Evolutionary conservation across 352 stramenopile genomes (phyloP).

Genomic region (Globisporangium echinulatum): DNA sequence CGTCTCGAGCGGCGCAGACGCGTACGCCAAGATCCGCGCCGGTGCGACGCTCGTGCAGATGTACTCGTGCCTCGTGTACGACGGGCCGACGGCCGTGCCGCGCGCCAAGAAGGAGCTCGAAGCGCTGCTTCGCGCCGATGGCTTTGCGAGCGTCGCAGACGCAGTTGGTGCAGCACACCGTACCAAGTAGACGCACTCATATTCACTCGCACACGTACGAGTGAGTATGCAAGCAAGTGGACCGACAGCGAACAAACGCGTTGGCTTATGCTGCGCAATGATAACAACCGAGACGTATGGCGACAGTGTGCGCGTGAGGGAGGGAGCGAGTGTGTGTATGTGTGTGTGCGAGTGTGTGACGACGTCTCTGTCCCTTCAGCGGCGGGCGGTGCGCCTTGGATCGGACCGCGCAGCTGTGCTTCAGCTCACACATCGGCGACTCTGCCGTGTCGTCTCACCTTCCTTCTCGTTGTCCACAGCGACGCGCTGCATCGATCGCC

Average conservation of each 20-base stretch:
- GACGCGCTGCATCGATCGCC: not conserved
- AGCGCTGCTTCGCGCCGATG: conserved; percentile 73
- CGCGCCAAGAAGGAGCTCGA: conserved; percentile 88
- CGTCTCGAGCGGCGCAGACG: conserved; percentile 89
- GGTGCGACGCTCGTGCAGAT: conserved; percentile 94
- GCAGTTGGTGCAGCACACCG: conserved; percentile 78
- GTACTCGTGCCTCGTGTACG: conserved; percentile 92
- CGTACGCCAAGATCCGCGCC: conserved; percentile 97
- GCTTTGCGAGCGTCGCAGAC: conserved; percentile 74
- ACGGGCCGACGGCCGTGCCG: conserved; percentile 81
- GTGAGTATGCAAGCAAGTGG: too few species aligned
- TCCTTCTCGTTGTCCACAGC: not conserved
- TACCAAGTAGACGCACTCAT: conserved; percentile 24
- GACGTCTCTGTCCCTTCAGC: not conserved
- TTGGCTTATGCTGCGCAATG: too few species aligned
- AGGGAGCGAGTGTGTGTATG: not conserved
- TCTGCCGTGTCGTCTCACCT: not conserved
- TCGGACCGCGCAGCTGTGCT: not conserved
- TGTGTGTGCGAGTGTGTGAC: not conserved
- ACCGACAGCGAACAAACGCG: too few species aligned
- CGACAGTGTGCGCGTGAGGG: too few species aligned
- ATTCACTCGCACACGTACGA: not conserved
- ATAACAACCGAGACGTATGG: too few species aligned
- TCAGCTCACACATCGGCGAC: too few species aligned
- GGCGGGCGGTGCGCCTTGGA: too few species aligned